Percentiles rank a stretch among this genome's conserved stretches.
Evolutionary conservation across 768 basidiomycete species (phyloP).

Genomic region (Terana coerulea): DNA sequence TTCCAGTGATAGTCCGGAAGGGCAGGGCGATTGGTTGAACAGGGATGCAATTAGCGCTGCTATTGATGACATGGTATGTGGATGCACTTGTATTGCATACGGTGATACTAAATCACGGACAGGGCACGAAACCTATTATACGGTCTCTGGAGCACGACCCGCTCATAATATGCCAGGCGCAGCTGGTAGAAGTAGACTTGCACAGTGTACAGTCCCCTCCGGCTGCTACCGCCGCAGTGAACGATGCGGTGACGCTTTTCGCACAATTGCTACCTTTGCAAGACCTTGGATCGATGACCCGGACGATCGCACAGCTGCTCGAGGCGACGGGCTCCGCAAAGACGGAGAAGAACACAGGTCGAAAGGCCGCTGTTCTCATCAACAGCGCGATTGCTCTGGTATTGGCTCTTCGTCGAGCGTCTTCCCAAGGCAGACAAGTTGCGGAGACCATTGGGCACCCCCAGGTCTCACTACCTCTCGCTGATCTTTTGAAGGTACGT

Average conservation of each 20-base stretch:
- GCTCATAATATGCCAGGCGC: slow-evolving; percentile 60
- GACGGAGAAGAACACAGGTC: slow-evolving; percentile 82
- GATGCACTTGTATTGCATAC: background rate
- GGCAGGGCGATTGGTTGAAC: slow-evolving; percentile 34
- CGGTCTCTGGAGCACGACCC: slow-evolving; percentile 87
- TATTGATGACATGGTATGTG: slow-evolving; percentile 71
- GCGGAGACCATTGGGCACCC: slow-evolving; percentile 64
- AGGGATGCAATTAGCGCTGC: slow-evolving; percentile 77
- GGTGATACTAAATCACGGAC: background rate
- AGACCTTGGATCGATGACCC: slow-evolving; percentile 54
- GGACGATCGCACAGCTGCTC: slow-evolving; percentile 53
- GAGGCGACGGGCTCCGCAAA: slow-evolving; percentile 70
- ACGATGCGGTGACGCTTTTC: slow-evolving; percentile 87
- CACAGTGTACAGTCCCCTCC: slow-evolving; percentile 67
- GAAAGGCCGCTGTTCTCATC: slow-evolving; percentile 78
- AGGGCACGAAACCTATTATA: slow-evolving; percentile 77
- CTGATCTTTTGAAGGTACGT: slow-evolving; percentile 74
- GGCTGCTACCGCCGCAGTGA: slow-evolving; percentile 77
- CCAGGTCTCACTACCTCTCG: slow-evolving; percentile 57
- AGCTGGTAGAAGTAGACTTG: slow-evolving; percentile 28
- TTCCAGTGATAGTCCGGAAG: slow-evolving; percentile 18
- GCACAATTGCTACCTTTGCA: slow-evolving; percentile 75
- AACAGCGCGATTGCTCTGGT: slow-evolving; percentile 78
- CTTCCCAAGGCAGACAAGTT: slow-evolving; percentile 51
- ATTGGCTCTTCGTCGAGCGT: slow-evolving; percentile 59